A percentile compares a stretch with the other conserved stretches of the same genome.
These are phyloP conservation scores for Persicaria tinctoria DNA, from an alignment of 148 eudicot genomes.

Conservation along the genomic window DNA sequence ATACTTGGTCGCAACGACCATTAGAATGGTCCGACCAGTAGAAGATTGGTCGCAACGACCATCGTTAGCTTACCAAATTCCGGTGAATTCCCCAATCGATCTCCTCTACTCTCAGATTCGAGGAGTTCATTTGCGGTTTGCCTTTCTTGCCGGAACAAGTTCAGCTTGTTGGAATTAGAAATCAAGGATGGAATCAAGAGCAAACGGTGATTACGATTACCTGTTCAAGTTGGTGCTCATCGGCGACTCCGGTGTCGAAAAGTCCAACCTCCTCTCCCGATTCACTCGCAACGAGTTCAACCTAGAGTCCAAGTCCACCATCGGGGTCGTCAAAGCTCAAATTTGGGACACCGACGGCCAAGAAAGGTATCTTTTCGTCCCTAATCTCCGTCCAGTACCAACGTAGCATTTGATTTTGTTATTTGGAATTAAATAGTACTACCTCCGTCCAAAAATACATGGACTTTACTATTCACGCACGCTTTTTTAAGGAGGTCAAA, in stretches of 20 bases:
- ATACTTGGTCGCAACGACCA: no score
- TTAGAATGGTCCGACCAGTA: no score
- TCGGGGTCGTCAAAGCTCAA: slow-evolving; percentile 32
- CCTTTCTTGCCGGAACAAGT: not conserved
- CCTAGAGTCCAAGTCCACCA: no score
- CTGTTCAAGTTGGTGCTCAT: not conserved
- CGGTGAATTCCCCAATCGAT: not conserved
- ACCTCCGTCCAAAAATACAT: no score
- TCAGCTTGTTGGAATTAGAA: not conserved
- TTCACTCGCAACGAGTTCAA: no score
- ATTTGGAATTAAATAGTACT: not conserved
- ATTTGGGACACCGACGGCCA: slow-evolving; percentile 19
- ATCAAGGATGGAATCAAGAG: not conserved
- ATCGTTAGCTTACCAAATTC: not conserved
- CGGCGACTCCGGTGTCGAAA: no score
- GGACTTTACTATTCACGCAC: no score
- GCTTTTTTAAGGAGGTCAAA: no score
- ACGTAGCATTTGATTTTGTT: not conserved
- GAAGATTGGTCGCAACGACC: no score
- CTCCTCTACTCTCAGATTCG: not conserved
- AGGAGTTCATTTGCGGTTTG: not conserved
- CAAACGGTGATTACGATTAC: not conserved
- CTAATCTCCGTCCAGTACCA: not conserved
- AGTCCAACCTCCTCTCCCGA: no score
- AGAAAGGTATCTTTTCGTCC: slow-evolving; percentile 1